Percentiles rank a stretch among this genome's conserved stretches.
Evolutionary conservation across 805 yeast genomes (phyloP).

Genomic region (Zygoascus tannicola): DNA sequence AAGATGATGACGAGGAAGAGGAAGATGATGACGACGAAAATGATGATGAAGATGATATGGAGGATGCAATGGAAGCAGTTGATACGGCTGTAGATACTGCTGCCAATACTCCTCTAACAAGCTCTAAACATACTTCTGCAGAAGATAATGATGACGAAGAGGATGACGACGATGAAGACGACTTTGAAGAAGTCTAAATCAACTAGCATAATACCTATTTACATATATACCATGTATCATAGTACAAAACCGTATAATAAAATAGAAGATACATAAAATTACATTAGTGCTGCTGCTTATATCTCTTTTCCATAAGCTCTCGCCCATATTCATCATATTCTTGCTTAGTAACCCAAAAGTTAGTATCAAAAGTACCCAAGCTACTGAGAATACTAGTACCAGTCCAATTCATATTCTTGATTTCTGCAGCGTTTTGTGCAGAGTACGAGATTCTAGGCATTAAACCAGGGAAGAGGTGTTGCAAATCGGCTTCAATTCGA

Average conservation of each 20-base stretch:
- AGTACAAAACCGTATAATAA: no score
- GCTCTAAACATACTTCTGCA: background rate
- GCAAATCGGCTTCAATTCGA: slow-evolving; percentile 46
- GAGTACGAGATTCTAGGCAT: slow-evolving; percentile 31
- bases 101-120: background rate
- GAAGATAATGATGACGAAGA: slow-evolving; percentile 24
- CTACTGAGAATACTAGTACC: slow-evolving; percentile 65
- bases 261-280: no score
- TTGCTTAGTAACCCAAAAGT: slow-evolving; percentile 47
- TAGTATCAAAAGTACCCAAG: slow-evolving; percentile 47
- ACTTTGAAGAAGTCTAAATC: slow-evolving; percentile 7
- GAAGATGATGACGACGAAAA: slow-evolving; percentile 46
- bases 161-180: slow-evolving; percentile 27
- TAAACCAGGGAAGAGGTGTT: slow-evolving; percentile 45
- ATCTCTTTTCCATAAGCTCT: slow-evolving; percentile 30
- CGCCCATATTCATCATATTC: slow-evolving; percentile 59
- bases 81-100: background rate
- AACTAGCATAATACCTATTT: background rate
- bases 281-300: slow-evolving; percentile 28
- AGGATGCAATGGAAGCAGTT: slow-evolving; percentile 18
- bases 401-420: slow-evolving; percentile 54
- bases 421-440: slow-evolving; percentile 39
- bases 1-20: slow-evolving; percentile 38
- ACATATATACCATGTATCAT: background rate
- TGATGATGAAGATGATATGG: slow-evolving; percentile 33